A percentile compares a stretch with the other conserved stretches of the same genome.
These are phyloP conservation scores for Scenedesmus sp. DNA, from an alignment of 163 green algal genomes.

Conservation along the genomic window DNA sequence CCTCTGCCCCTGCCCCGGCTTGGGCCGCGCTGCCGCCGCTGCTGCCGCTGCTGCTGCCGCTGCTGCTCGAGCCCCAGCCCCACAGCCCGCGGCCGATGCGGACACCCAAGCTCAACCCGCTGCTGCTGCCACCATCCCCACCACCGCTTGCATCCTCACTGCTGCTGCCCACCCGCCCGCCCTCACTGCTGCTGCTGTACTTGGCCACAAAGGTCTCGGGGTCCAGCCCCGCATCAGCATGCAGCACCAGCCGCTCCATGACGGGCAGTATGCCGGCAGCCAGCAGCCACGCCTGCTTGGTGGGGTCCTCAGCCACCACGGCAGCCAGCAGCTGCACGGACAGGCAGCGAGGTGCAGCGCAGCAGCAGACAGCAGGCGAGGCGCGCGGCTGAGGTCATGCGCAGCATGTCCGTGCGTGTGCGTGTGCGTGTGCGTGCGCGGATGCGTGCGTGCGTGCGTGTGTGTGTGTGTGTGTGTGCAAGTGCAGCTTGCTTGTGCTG, in stretches of 20 bases:
- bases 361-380: too few relatives aligned
- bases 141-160: constrained; percentile 18
- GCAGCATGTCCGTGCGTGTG: too few relatives aligned
- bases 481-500: too few relatives aligned
- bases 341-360: neutral
- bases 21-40: too few relatives aligned
- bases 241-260: constrained; percentile 74
- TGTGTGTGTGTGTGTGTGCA: too few relatives aligned
- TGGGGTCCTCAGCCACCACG: constrained; percentile 72
- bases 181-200: constrained; percentile 48
- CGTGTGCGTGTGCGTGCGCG: too few relatives aligned
- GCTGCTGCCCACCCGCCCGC: constrained; percentile 1
- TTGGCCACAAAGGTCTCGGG: constrained; percentile 29
- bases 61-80: neutral
- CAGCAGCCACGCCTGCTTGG: constrained; percentile 78
- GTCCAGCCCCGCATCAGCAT: constrained; percentile 36
- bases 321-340: constrained; percentile 77
- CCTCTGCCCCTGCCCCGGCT: neutral
- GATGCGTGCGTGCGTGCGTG: too few relatives aligned
- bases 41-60: neutral
- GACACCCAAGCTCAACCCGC: neutral
- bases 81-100: neutral
- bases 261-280: constrained; percentile 75
- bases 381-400: too few relatives aligned
- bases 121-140: constrained; percentile 24